Percentiles rank a stretch among this genome's conserved stretches.
phyloP scores from a whole-genome alignment of 2,329 filamentous ascomycete species.

The Monilinia vaccinii-corymbosi region DNA sequence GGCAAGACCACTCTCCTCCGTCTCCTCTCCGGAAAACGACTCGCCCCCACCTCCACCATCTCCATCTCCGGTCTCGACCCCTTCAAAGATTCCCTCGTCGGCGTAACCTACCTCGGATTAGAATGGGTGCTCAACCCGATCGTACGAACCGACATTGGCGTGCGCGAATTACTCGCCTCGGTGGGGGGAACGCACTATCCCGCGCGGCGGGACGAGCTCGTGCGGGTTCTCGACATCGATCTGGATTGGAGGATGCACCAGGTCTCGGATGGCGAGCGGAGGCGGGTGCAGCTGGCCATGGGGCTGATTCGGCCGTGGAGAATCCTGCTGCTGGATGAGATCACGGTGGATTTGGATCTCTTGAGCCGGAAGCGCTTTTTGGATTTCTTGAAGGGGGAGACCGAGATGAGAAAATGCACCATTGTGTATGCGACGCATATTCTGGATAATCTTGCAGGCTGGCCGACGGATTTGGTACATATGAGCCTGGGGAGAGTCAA shows the following conservation, averaged over 20 bases:
- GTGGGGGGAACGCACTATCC: conserved; percentile 82
- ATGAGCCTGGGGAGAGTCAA: conserved; percentile 86
- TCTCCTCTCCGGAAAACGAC: conserved; percentile 87
- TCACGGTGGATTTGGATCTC: conserved; percentile 92
- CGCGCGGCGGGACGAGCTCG: conserved; percentile 74
- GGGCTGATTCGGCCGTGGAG: conserved; percentile 86
- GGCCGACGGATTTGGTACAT: conserved; percentile 93
- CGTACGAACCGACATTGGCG: conserved; percentile 89
- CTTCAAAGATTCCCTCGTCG: conserved; percentile 82
- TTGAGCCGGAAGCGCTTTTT: conserved; percentile 79
- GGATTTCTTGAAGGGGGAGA: conserved; percentile 77
- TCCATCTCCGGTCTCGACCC: conserved; percentile 77
- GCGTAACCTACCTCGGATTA: conserved; percentile 91
- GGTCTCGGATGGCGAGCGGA: conserved; percentile 83
- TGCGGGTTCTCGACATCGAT: conserved; percentile 86
- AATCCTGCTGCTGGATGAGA: conserved; percentile 86
- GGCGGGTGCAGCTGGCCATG: conserved; percentile 93
- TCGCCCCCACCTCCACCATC: conserved; percentile 70
- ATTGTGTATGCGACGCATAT: conserved; percentile 98
- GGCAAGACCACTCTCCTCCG: conserved; percentile 93
- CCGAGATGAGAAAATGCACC: conserved; percentile 70
- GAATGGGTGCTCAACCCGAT: conserved; percentile 99
- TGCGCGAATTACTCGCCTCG: conserved; percentile 71
- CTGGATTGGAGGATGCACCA: conserved; percentile 90
- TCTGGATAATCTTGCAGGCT: conserved; percentile 84